These are phyloP conservation scores for Cercospora canescens DNA, from an alignment of 2,329 filamentous ascomycete species.

Conservation along the genomic window DNA sequence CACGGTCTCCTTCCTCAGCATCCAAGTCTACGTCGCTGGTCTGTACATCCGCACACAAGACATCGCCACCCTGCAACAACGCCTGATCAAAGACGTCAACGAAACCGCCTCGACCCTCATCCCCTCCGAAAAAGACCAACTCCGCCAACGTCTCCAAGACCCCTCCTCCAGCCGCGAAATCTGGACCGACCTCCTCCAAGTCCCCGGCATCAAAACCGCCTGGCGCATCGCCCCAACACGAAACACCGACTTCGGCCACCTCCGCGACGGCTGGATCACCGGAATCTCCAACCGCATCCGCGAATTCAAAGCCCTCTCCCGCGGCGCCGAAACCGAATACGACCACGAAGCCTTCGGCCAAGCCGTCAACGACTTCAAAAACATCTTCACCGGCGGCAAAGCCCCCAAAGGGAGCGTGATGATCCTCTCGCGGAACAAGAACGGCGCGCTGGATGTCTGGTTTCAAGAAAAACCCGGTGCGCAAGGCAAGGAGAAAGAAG, in stretches of 20 bases:
- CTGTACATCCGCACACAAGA: slow-evolving; percentile 86
- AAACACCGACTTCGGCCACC: slow-evolving; percentile 90
- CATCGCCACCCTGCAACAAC: slow-evolving; percentile 75
- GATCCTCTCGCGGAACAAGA: slow-evolving; percentile 66
- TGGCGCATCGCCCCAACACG: slow-evolving; percentile 87
- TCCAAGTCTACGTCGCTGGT: slow-evolving; percentile 93
- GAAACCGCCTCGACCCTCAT: slow-evolving; percentile 80
- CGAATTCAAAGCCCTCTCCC: slow-evolving; percentile 48
- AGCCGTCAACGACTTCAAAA: slow-evolving; percentile 76
- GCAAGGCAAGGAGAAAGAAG: slow-evolving; percentile 35
- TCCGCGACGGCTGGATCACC: slow-evolving; percentile 87
- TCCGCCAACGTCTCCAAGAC: slow-evolving; percentile 71
- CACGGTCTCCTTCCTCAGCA: slow-evolving; percentile 82
- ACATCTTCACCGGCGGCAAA: slow-evolving; percentile 73
- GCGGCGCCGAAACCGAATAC: slow-evolving; percentile 49
- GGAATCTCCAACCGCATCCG: slow-evolving; percentile 75
- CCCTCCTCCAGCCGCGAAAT: slow-evolving; percentile 66
- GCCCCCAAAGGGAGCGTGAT: slow-evolving; percentile 80
- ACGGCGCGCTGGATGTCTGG: slow-evolving; percentile 66
- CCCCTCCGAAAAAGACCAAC: slow-evolving; percentile 72
- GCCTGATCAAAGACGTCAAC: slow-evolving; percentile 74
- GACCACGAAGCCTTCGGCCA: slow-evolving; percentile 74
- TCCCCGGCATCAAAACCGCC: slow-evolving; percentile 69
- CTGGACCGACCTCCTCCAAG: slow-evolving; percentile 70
- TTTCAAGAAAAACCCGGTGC: slow-evolving; percentile 57